phyloP scores from a whole-genome alignment of 495 filamentous ascomycete species.

The Podospora anserina region DNA sequence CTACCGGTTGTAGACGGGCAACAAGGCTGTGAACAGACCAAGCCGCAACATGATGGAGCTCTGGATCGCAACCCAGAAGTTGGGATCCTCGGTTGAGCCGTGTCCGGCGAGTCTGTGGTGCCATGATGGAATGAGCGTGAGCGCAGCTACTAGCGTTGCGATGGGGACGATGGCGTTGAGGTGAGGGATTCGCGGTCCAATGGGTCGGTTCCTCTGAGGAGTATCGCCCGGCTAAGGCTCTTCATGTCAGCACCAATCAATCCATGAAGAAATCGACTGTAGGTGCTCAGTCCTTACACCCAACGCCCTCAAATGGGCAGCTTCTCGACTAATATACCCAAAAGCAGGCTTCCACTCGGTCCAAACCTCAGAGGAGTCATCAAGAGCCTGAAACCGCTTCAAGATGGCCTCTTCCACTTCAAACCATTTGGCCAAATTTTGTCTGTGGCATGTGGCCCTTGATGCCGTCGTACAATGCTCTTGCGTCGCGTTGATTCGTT shows the following conservation, averaged over 20 bases:
- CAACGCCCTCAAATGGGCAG: too few relatives aligned
- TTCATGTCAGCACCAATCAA: neutral
- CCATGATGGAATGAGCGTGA: neutral
- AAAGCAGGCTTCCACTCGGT: too few relatives aligned
- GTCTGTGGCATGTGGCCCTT: too few relatives aligned
- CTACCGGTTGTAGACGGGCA: too few relatives aligned
- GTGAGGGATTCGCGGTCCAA: neutral
- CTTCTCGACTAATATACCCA: too few relatives aligned
- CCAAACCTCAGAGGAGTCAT: too few relatives aligned
- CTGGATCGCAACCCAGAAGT: neutral
- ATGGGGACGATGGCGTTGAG: neutral
- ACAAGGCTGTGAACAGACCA: too few relatives aligned
- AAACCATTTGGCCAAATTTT: too few relatives aligned
- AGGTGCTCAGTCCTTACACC: neutral
- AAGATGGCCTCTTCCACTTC: too few relatives aligned
- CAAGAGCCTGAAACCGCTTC: too few relatives aligned
- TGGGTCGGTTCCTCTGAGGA: neutral
- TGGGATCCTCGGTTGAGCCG: neutral
- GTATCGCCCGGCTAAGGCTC: neutral
- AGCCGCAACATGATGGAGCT: neutral
- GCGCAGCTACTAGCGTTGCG: neutral
- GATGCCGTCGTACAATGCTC: too few relatives aligned
- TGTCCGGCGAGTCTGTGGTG: neutral
- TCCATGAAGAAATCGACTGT: neutral
- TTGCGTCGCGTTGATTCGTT: too few relatives aligned